Conservation (phyloP, 2,329 filamentous ascomycete species). For the Botryotinia narcissicola region DNA sequence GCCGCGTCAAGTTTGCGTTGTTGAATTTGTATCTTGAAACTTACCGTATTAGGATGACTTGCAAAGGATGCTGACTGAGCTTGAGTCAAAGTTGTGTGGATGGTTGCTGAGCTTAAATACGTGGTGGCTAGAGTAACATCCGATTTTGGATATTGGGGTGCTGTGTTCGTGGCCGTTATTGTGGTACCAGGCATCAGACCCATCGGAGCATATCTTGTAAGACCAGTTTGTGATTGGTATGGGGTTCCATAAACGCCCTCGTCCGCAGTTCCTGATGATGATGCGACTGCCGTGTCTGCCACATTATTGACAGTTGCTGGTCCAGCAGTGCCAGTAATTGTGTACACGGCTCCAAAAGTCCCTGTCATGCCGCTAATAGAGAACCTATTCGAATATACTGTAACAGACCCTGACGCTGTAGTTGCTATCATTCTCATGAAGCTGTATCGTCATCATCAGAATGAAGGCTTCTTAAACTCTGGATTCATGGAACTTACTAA, state of each 20-base stretch:
- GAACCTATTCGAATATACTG: conserved; percentile 62
- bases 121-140: conserved; percentile 39
- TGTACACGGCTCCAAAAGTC: conserved; percentile 45
- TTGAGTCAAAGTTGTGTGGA: conserved; percentile 41
- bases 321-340: conserved; percentile 41
- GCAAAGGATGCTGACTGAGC: conserved; percentile 37
- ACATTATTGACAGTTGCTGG: conserved; percentile 35
- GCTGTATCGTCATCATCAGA: conserved; percentile 39
- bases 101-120: conserved; percentile 35
- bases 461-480: background rate
- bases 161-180: conserved; percentile 42
- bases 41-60: conserved; percentile 42
- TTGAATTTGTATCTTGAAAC: conserved; percentile 13
- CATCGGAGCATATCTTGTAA: conserved; percentile 43
- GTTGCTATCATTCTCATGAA: conserved; percentile 59
- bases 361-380: conserved; percentile 64
- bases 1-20: background rate
- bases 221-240: conserved; percentile 41
- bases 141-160: conserved; percentile 40
- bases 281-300: conserved; percentile 18
- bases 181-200: conserved; percentile 40
- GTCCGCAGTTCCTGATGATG: conserved; percentile 19
- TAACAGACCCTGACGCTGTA: conserved; percentile 53
- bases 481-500: conserved; percentile 34
- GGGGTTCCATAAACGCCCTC: conserved; percentile 34